Evolutionary conservation across 257 asterid genomes (phyloP).

Genomic region (Solanum boliviense): DNA sequence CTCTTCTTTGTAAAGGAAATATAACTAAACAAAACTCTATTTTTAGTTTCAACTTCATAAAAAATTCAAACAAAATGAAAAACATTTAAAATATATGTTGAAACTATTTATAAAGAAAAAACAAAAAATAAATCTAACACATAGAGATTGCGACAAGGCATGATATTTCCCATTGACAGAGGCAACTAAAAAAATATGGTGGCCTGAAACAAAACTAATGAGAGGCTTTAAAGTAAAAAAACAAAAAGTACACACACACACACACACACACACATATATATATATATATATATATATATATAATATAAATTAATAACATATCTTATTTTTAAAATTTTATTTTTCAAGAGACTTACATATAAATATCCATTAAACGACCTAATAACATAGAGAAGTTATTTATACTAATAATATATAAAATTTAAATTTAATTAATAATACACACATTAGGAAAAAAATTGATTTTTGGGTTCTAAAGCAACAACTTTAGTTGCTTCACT

Average conservation of each 20-base stretch:
- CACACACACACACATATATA: no score
- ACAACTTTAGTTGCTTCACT: neutral
- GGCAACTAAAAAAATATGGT: neutral
- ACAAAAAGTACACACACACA: no score
- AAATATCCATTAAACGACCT: neutral
- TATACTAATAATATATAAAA: no score
- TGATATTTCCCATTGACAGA: neutral
- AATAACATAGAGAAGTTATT: neutral
- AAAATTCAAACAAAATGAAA: neutral
- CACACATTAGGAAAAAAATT: neutral
- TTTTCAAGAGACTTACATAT: fast-evolving
- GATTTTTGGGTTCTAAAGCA: neutral
- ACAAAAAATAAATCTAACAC: neutral
- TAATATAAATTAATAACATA: no score
- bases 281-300: no score
- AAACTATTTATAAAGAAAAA: neutral
- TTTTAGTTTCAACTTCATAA: neutral
- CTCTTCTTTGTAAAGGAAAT: neutral
- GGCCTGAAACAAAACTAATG: neutral
- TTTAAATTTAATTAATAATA: no score
- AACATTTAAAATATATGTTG: neutral
- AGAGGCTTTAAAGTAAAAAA: no score
- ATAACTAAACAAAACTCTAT: neutral
- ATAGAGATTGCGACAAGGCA: neutral
- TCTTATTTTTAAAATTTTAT: neutral